Evolutionary conservation across 768 basidiomycete species (phyloP).

Genomic region (Russula sp.): DNA sequence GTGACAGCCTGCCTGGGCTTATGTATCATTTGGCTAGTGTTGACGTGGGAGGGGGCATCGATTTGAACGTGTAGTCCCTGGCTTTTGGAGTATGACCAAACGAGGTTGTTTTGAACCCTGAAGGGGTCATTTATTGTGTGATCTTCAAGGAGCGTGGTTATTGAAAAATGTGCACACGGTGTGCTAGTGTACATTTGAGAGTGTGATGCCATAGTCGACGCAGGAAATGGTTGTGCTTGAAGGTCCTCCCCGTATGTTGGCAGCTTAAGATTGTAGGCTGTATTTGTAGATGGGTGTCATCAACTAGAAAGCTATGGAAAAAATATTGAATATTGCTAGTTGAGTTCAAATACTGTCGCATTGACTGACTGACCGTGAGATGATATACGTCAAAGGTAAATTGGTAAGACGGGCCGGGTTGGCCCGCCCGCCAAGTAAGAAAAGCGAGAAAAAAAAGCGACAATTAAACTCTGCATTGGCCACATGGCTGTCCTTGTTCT

Average conservation of each 20-base stretch:
- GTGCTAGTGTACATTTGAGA: background rate
- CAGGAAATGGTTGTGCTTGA: background rate
- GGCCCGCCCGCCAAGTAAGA: background rate
- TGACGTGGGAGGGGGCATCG: background rate
- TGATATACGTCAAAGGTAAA: too few species aligned
- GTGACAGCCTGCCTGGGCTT: background rate
- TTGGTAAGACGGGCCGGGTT: background rate
- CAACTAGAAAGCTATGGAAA: background rate
- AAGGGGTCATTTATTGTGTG: slow-evolving; percentile 19
- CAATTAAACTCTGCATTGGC: too few species aligned
- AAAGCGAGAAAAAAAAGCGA: background rate
- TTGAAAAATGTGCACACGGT: background rate
- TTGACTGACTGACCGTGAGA: background rate
- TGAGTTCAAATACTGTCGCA: background rate
- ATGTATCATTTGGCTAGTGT: background rate
- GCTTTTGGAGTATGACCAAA: background rate
- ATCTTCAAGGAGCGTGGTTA: background rate
- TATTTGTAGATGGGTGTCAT: too few species aligned
- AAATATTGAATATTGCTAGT: background rate
- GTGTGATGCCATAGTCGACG: too few species aligned
- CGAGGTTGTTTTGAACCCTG: slow-evolving; percentile 10
- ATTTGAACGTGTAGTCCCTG: background rate
- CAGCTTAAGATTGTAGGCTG: too few species aligned
- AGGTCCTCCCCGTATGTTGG: background rate
- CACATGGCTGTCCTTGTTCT: slow-evolving; percentile 2